A percentile compares a stretch with the other conserved stretches of the same genome.
Conservation (phyloP, 1,284 basidiomycete genomes). For the Ganoderma resinaceum region DNA sequence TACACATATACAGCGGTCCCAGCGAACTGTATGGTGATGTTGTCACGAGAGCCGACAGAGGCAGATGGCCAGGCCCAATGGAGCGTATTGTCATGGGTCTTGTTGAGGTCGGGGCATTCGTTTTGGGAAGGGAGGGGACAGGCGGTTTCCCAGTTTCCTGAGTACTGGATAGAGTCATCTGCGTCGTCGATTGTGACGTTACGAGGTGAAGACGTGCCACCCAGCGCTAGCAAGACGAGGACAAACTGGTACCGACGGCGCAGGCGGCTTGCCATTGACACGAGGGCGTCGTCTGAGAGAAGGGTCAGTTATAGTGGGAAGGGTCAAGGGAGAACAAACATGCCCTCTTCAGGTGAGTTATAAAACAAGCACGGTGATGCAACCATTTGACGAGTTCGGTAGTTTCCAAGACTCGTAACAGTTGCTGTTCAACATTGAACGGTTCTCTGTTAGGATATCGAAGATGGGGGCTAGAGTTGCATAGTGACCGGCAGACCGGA, state of each 20-base stretch:
- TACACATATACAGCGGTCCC: constrained; percentile 16
- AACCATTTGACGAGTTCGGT: neutral
- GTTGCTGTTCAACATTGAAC: neutral
- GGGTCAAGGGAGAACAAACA: neutral
- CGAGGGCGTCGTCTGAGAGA: neutral
- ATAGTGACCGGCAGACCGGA: neutral
- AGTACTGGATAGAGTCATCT: neutral
- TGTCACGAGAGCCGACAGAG: neutral
- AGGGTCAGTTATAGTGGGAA: neutral
- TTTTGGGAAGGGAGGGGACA: neutral
- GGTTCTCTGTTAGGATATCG: neutral
- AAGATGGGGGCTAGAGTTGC: neutral
- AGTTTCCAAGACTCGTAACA: neutral
- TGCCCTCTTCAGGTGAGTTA: neutral
- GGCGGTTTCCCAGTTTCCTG: neutral
- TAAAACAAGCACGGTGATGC: neutral
- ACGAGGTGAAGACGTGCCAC: neutral
- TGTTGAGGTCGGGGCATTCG: neutral
- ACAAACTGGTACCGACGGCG: neutral
- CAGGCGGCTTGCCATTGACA: neutral
- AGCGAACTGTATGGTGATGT: constrained; percentile 14
- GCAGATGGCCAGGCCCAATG: constrained; percentile 4
- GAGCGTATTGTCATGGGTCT: neutral
- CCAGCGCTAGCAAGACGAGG: neutral
- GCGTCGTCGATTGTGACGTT: constrained; percentile 14